These are phyloP conservation scores for Allantophomopsis cytisporea DNA, from an alignment of 2,329 filamentous ascomycete species.

Conservation along the genomic window DNA sequence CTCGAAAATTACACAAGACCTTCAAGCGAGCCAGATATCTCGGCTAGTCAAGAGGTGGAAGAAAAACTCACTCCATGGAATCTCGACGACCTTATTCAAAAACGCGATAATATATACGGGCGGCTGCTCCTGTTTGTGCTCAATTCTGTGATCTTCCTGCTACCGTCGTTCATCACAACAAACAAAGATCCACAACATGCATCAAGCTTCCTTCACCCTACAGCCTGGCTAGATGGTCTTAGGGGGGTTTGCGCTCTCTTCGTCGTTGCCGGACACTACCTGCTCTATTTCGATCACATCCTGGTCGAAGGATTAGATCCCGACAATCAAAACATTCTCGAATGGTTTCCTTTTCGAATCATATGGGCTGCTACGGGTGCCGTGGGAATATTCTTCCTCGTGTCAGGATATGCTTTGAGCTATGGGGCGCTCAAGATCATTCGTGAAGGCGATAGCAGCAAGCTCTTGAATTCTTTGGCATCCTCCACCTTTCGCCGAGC, in stretches of 20 bases:
- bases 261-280: slow-evolving; percentile 30
- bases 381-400: slow-evolving; percentile 35
- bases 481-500: slow-evolving; percentile 33
- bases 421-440: slow-evolving; percentile 26
- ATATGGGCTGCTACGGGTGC: slow-evolving; percentile 49
- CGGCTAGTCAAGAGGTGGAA: too few relatives aligned
- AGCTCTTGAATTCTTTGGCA: slow-evolving; percentile 21
- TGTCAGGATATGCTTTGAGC: slow-evolving; percentile 32
- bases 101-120: too few relatives aligned
- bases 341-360: slow-evolving; percentile 41
- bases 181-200: too few relatives aligned
- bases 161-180: too few relatives aligned
- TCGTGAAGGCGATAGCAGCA: slow-evolving; percentile 13
- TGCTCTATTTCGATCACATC: slow-evolving; percentile 7
- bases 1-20: too few relatives aligned
- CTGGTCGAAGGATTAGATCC: slow-evolving; percentile 6
- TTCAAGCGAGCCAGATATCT: too few relatives aligned
- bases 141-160: too few relatives aligned
- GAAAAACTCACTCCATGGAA: too few relatives aligned
- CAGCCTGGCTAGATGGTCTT: slow-evolving; percentile 32
- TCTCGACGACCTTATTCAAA: too few relatives aligned
- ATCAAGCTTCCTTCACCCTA: slow-evolving; percentile 7
- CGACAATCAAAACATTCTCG: slow-evolving; percentile 18
- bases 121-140: too few relatives aligned
- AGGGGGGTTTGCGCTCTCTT: slow-evolving; percentile 31